Percentiles rank a stretch among this genome's conserved stretches.
Evolutionary conservation across 2,329 filamentous ascomycete species (phyloP).

Genomic region (Bipolaris zeicola): DNA sequence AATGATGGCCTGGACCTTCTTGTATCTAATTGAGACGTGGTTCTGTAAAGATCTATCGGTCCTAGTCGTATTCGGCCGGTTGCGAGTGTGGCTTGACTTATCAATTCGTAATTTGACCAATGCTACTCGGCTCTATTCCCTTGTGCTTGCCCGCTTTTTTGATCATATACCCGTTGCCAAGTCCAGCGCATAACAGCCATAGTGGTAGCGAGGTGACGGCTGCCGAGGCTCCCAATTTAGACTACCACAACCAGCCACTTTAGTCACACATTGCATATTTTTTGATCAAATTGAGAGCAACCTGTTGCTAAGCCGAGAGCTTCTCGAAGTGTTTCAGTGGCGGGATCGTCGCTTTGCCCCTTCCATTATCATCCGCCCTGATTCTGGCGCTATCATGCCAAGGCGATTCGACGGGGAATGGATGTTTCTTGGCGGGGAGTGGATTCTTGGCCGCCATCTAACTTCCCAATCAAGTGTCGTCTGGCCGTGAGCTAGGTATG

Average conservation of each 20-base stretch:
- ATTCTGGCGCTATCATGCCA: constrained; percentile 26
- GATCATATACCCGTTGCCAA: background rate
- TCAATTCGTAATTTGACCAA: background rate
- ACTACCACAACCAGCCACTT: background rate
- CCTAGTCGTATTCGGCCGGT: background rate
- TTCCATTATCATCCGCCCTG: constrained; percentile 6
- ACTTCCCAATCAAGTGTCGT: constrained; percentile 33
- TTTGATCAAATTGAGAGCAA: too few species aligned
- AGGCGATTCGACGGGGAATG: constrained; percentile 17
- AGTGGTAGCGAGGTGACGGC: background rate
- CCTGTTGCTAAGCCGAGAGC: background rate
- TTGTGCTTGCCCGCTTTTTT: background rate
- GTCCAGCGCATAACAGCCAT: background rate
- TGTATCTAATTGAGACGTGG: background rate
- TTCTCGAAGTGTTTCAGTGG: constrained; percentile 4
- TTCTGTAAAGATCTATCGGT: background rate
- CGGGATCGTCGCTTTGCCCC: background rate
- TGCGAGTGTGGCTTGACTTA: background rate
- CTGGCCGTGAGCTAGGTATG: constrained; percentile 18
- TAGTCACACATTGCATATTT: background rate
- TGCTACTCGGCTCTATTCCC: background rate
- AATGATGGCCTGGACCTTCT: background rate
- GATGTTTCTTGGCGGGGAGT: constrained; percentile 10
- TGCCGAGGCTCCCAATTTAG: background rate
- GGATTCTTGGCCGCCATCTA: constrained; percentile 18